Evolutionary conservation across 2,329 filamentous ascomycete genomes (phyloP).

Genomic region (Talaromyces sp.): DNA sequence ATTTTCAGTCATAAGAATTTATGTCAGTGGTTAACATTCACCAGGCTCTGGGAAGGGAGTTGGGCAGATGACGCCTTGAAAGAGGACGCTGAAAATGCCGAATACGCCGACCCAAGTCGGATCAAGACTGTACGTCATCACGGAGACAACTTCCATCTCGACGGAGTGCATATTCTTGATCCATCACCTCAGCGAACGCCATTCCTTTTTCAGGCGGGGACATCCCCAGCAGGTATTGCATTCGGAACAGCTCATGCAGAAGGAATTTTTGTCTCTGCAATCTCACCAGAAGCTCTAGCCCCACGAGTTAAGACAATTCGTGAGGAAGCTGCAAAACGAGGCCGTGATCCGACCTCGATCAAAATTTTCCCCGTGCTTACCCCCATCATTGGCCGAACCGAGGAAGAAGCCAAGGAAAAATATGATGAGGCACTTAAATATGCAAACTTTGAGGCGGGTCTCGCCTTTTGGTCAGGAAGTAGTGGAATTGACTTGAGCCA

Average conservation of each 20-base stretch:
- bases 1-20: no score
- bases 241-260: conserved; percentile 69
- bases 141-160: conserved; percentile 60
- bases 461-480: conserved; percentile 72
- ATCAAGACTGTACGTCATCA: conserved; percentile 63
- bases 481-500: conserved; percentile 61
- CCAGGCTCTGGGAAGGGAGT: conserved; percentile 54
- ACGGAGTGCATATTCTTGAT: conserved; percentile 62
- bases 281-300: conserved; percentile 57
- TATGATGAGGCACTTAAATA: conserved; percentile 58
- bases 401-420: conserved; percentile 63
- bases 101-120: conserved; percentile 56
- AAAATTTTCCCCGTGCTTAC: conserved; percentile 65
- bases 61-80: conserved; percentile 65
- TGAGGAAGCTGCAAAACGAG: conserved; percentile 49
- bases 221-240: conserved; percentile 59
- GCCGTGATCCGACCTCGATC: conserved; percentile 57
- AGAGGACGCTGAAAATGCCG: conserved; percentile 46
- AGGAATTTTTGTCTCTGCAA: conserved; percentile 64
- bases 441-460: conserved; percentile 60
- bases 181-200: conserved; percentile 66
- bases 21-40: background rate
- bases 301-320: conserved; percentile 63
- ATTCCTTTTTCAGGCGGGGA: conserved; percentile 66
- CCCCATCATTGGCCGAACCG: conserved; percentile 60